Evolutionary conservation across 768 basidiomycete genomes (phyloP), one percentile per base, ranked within the genome.

Genomic region (Auricularia auricula-judae): DNA sequence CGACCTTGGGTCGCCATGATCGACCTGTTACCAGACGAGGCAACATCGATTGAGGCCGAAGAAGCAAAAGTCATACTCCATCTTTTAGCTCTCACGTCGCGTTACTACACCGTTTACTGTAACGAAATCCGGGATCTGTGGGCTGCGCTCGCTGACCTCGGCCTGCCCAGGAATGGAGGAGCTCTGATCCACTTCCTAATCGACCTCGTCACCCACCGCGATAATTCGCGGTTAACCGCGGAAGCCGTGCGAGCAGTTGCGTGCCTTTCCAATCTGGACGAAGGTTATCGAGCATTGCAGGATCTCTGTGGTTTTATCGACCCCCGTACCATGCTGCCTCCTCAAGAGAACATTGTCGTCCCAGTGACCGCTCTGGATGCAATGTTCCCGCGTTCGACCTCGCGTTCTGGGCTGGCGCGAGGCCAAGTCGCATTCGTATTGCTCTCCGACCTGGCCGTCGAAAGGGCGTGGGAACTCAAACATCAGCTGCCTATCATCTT

Each of bases 401-500:
- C 89, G 11, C 78, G 86, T 36, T 76, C 88, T 59, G 77, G 84
- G 2, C 77, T 96, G 61, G 89, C 90, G 16, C 85, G 90, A 0
- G 91, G 91, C 14, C 93, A 96, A 71, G 91, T 91, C 71, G 93
- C 94, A 1, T 84, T 93, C 76, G 79, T 96, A 8, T 93, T 94
- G 71, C 75, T 95, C 34, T 82, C 86, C 2, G 90, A 93, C 67
- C 81, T 88, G 39, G 84, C 88, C 0, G 74, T 92, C 35, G 86
- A 89, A 67, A 83, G 87, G 36, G 84, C 83, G 67, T 91, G 90
- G 89, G 88, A 89, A 64, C 76, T 87, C 68, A 80, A 84, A 62
- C 76, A 80, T 10, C 83, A 89, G 63, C 77, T 98, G 11, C 86
- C 91, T 1, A 75, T 82, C 8, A 79, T 97, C 18, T 83, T 98